A percentile compares a stretch with the other conserved stretches of the same genome.
These are phyloP conservation scores for Sarocladium strictum DNA, from an alignment of 2,329 filamentous ascomycete genomes.

Conservation along the genomic window DNA sequence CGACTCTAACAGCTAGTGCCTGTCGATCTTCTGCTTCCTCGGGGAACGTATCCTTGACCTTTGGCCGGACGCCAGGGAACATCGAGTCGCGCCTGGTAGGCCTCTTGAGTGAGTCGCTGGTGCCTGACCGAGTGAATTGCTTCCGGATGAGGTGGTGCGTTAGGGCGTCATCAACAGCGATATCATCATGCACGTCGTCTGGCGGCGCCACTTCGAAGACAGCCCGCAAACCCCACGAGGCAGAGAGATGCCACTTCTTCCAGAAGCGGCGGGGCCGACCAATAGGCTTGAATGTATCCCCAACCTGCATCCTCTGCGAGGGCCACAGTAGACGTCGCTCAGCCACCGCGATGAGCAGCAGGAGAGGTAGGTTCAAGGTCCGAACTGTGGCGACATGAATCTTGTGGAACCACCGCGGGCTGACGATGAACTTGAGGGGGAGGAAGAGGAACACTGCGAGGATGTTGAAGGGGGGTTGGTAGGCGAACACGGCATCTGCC, in stretches of 20 bases:
- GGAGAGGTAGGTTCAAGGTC: conserved; percentile 66
- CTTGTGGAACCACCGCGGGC: conserved; percentile 85
- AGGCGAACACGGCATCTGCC: conserved; percentile 75
- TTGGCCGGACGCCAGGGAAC: conserved; percentile 42
- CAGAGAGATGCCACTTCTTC: conserved; percentile 62
- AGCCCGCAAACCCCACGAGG: conserved; percentile 64
- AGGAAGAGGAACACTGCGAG: conserved; percentile 68
- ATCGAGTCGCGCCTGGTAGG: conserved; percentile 44
- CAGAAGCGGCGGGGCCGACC: conserved; percentile 50
- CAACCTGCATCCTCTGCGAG: conserved; percentile 13
- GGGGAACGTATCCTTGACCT: conserved; percentile 42
- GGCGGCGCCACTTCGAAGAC: conserved; percentile 70
- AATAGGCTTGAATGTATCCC: conserved; percentile 16
- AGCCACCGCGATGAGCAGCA: conserved; percentile 63
- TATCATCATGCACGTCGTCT: conserved; percentile 50
- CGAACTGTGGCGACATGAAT: conserved; percentile 75
- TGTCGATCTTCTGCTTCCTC: conserved; percentile 37
- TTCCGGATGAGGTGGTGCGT: conserved; percentile 52
- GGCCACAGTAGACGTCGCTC: conserved; percentile 67
- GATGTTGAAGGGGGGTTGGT: conserved; percentile 79
- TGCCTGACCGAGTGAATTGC: conserved; percentile 45
- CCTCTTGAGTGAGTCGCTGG: conserved; percentile 25
- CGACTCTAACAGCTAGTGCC: conserved; percentile 38
- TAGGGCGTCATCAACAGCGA: conserved; percentile 53
- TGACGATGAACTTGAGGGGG: conserved; percentile 70